Percentiles rank a stretch among this genome's conserved stretches.
Evolutionary conservation across 345 rosid species (phyloP).

Genomic region (Clausena lansium): DNA sequence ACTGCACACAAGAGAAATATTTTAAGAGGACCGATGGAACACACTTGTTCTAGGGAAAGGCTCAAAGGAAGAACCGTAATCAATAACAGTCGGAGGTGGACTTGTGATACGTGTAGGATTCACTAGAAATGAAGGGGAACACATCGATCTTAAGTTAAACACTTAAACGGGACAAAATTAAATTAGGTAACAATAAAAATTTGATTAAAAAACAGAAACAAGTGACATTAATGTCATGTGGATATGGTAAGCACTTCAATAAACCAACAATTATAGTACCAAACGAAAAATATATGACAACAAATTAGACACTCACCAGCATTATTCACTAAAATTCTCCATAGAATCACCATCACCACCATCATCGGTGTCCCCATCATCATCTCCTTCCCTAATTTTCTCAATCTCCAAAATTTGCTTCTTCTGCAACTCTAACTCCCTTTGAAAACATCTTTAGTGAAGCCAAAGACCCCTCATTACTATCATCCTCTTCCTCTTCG

Average conservation of each 20-base stretch:
- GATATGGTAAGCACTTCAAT: constrained; percentile 9
- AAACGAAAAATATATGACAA: background rate
- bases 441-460: constrained; percentile 38
- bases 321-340: constrained; percentile 29
- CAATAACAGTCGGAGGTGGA: background rate
- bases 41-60: background rate
- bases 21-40: background rate
- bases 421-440: constrained; percentile 55
- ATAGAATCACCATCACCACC: constrained; percentile 25
- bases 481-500: constrained; percentile 35
- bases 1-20: background rate
- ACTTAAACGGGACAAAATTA: background rate
- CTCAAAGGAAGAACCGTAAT: background rate
- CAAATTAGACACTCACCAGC: constrained; percentile 11
- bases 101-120: background rate
- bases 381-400: constrained; percentile 38
- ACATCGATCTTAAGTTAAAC: background rate
- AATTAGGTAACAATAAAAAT: background rate
- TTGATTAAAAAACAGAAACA: background rate
- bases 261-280: background rate
- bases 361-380: constrained; percentile 21
- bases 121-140: background rate
- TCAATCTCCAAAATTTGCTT: constrained; percentile 57
- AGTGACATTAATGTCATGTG: constrained; percentile 2
- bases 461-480: constrained; percentile 23